Base-by-base conservation (phyloP, 305 asterid species). In the Fraxinus velutina region DNA sequence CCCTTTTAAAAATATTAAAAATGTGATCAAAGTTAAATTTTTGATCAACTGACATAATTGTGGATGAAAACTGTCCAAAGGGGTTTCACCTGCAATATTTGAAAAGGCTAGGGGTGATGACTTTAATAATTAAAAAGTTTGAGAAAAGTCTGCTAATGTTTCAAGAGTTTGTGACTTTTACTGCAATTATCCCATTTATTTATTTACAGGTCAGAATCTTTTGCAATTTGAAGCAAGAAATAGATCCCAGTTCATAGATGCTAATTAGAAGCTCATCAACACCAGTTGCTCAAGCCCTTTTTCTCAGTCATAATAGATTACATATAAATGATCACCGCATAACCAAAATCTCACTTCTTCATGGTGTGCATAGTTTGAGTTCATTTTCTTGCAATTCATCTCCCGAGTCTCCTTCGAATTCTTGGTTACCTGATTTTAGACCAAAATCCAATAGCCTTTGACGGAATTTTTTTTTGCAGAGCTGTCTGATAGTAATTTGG, bases 201-300 rank as follows among this genome's bases (percentile, higher is more conserved):
- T 33, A 33, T 75, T 75, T 73, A 77, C 50, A 78, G 76, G 37
- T 75, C 27, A 33, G 13, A 33, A 74, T n/a, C 64, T 77, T 78
- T 73, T 36, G 50, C 77, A 73, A 52, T 50, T 78, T 57, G 83
- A 76, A 70, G 76, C 75, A 21, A 75, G 17, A 3, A 30, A 33
- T 42, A 27, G 27, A 82, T 24, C 17, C 39, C 10, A 74, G 42
- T 74, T 55, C 50, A 42, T 52, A 79, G 55, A 84, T 87, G 88
- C 77, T 82, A 27, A 83, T 80, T 39, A 57, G 80, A 84, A 83
- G 74, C 81, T 85, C 86, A 64, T 80, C 83, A 78, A 50, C 24
- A 21, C 77, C 86, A 47, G 73, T 80, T 62, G 71, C 75, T 55
- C 86, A 37, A 34, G 62, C 79, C 47, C 47, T 42, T 71, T 76